These are phyloP conservation scores for Penicillium soppii DNA, from an alignment of 495 filamentous ascomycete genomes.

Conservation along the genomic window DNA sequence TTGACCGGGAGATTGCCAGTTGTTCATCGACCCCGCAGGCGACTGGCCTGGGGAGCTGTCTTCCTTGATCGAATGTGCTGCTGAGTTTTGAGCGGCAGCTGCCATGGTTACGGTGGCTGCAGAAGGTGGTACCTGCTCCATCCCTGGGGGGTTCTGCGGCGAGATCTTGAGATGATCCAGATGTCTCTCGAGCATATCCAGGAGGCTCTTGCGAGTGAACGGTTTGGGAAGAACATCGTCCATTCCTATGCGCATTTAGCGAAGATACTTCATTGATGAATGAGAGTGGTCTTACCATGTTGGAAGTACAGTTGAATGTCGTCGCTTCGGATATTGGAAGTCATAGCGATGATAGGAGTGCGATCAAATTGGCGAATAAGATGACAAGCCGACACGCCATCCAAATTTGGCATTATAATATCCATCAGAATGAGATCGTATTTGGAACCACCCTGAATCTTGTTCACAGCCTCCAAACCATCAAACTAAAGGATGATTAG, in stretches of 20 bases:
- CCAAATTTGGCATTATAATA: constrained; percentile 96
- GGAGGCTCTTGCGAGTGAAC: constrained; percentile 92
- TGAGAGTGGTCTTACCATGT: constrained; percentile 67
- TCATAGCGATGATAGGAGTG: constrained; percentile 97
- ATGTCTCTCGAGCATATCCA: constrained; percentile 87
- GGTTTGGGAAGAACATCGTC: constrained; percentile 97
- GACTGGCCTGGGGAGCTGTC: constrained; percentile 80
- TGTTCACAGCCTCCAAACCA: constrained; percentile 90
- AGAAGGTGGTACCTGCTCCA: constrained; percentile 50
- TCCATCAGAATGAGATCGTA: constrained; percentile 98
- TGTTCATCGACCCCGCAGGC: constrained; percentile 63
- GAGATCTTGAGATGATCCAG: constrained; percentile 72
- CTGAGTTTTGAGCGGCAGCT: constrained; percentile 44
- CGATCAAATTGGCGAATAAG: constrained; percentile 87
- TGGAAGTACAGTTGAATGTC: constrained; percentile 97
- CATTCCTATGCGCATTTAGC: constrained; percentile 68
- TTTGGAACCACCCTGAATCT: constrained; percentile 75
- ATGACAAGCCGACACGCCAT: constrained; percentile 92
- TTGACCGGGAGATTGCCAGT: constrained; percentile 73
- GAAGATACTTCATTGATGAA: constrained; percentile 13
- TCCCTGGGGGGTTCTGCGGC: constrained; percentile 37
- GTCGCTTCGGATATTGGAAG: constrained; percentile 94
- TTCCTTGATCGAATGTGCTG: constrained; percentile 68
- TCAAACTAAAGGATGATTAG: constrained; percentile 60
- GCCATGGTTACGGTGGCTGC: constrained; percentile 50